Conservation (phyloP, 2,329 filamentous ascomycete species). For the Ophiosphaerella narmari region DNA sequence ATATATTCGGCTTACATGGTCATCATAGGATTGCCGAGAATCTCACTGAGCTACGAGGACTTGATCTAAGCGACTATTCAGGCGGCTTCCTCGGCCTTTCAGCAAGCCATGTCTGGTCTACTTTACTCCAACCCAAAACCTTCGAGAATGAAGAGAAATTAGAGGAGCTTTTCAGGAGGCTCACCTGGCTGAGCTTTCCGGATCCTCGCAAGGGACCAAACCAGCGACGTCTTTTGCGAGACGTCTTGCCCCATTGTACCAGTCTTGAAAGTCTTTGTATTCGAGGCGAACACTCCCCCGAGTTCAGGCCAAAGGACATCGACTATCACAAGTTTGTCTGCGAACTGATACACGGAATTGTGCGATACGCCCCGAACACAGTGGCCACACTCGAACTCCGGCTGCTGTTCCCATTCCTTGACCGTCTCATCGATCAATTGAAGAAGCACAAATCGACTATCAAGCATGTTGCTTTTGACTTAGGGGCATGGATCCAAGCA, state of each 20-base stretch:
- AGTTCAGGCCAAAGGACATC: background rate
- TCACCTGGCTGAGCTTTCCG: constrained; percentile 27
- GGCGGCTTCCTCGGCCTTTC: background rate
- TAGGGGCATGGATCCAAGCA: constrained; percentile 34
- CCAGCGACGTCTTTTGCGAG: background rate
- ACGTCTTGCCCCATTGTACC: constrained; percentile 10
- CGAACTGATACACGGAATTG: constrained; percentile 7
- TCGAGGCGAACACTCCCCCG: constrained; percentile 14
- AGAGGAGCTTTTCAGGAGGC: background rate
- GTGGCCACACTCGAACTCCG: constrained; percentile 25
- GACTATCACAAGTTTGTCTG: constrained; percentile 20
- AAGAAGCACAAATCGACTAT: constrained; percentile 8
- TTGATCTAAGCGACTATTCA: constrained; percentile 27
- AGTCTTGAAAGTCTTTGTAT: constrained; percentile 25
- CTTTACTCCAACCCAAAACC: background rate
- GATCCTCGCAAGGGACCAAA: constrained; percentile 9
- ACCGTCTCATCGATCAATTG: constrained; percentile 14
- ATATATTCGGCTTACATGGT: background rate
- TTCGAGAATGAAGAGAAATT: background rate
- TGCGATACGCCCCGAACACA: constrained; percentile 3
- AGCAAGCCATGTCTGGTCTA: background rate
- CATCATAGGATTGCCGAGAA: constrained; percentile 17
- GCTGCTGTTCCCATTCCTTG: constrained; percentile 19
- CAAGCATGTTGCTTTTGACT: constrained; percentile 25
- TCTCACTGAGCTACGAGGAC: constrained; percentile 15